Conservation (phyloP, 169 alveolate genomes). For the Cryptosporidium baileyi region DNA sequence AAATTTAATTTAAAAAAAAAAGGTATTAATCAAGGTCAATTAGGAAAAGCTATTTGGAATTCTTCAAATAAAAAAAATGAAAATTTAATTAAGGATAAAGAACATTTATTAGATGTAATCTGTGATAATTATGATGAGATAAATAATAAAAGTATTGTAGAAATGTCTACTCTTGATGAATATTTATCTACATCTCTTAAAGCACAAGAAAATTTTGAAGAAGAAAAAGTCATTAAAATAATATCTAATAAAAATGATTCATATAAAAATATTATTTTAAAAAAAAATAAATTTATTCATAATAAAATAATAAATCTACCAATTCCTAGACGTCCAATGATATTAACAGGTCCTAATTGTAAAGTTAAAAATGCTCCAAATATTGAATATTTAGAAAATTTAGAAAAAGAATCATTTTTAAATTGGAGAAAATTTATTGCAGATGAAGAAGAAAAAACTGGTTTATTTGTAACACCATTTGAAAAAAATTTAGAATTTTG, state of each 20-base stretch:
- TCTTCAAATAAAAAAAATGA: conserved; percentile 9
- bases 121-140: conserved; percentile 55
- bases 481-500: conserved; percentile 98
- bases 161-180: conserved; percentile 56
- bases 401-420: conserved; percentile 85
- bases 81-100: background rate
- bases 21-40: conserved; percentile 48
- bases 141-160: conserved; percentile 57
- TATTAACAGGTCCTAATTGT: conserved; percentile 54
- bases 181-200: conserved; percentile 55
- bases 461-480: conserved; percentile 94
- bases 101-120: conserved; percentile 50
- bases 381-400: conserved; percentile 69
- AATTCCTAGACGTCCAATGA: conserved; percentile 63
- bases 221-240: conserved; percentile 27
- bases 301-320: background rate
- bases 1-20: conserved; percentile 30
- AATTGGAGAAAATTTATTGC: conserved; percentile 90
- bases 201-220: conserved; percentile 64
- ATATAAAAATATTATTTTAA: background rate
- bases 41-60: conserved; percentile 63
- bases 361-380: background rate
- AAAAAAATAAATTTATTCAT: background rate
- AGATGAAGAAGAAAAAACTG: conserved; percentile 88
- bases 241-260: background rate